Conservation (phyloP, 2,329 filamentous ascomycete species). For the Colletotrichum falcatum region DNA sequence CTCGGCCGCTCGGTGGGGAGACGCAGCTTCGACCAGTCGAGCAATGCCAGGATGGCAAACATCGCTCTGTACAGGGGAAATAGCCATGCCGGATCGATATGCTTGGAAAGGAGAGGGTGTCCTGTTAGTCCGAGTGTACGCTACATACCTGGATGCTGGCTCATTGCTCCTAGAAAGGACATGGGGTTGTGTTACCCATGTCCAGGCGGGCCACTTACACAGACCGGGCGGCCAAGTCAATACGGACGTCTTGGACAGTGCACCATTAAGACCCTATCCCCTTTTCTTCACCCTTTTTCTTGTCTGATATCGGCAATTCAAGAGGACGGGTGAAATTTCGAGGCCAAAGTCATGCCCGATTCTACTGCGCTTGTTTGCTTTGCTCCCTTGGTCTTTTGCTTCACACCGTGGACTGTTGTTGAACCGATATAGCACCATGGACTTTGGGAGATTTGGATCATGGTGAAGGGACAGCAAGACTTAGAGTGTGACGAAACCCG, state of each 20-base stretch:
- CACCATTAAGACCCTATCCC: not conserved
- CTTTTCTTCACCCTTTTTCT: not conserved
- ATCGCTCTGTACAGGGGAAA: constrained; percentile 11
- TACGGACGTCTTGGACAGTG: not conserved
- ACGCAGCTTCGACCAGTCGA: not conserved
- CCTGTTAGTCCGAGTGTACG: not conserved
- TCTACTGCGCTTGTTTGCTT: not conserved
- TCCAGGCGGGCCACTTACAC: constrained; percentile 13
- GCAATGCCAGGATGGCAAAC: not conserved
- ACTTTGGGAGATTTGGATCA: not conserved
- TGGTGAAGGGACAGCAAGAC: not conserved
- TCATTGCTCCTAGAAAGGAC: constrained; percentile 10
- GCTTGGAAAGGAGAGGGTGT: constrained; percentile 12
- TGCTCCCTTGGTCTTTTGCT: not conserved
- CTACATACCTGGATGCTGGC: constrained; percentile 3
- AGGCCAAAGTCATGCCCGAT: not conserved
- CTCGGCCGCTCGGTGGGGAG: constrained; percentile 16
- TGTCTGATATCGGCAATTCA: not conserved
- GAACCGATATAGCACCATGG: not conserved
- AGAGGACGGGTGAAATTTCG: not conserved
- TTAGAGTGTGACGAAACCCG: not conserved
- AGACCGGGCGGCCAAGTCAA: not conserved
- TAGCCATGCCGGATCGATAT: constrained; percentile 3
- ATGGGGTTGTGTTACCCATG: constrained; percentile 7
- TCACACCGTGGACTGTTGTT: not conserved